Percentiles rank a stretch among this genome's conserved stretches.
Evolutionary conservation across 177 flowering plant species (phyloP).

Genomic region (Telopea speciosissima): DNA sequence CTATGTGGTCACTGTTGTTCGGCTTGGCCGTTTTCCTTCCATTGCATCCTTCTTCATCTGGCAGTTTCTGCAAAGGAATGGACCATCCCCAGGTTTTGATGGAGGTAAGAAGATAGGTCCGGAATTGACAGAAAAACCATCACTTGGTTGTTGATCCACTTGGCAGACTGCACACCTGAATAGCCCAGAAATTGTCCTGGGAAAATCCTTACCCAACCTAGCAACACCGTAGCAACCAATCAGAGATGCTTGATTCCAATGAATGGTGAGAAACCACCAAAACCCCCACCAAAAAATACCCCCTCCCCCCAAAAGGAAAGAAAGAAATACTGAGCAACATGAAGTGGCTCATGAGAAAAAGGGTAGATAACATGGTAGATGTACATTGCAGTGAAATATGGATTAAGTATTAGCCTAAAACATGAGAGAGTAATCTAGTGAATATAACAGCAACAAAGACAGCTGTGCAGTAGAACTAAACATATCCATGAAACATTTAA

Average conservation of each 20-base stretch:
- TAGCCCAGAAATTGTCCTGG: constrained; percentile 42
- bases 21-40: constrained; percentile 76
- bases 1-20: constrained; percentile 31
- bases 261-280: neutral
- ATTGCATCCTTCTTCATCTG: constrained; percentile 80
- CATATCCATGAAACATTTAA: too few relatives aligned
- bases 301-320: neutral
- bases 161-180: constrained; percentile 81
- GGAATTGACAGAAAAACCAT: constrained; percentile 45
- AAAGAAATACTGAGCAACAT: neutral
- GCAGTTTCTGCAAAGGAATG: constrained; percentile 71
- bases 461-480: too few relatives aligned
- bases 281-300: neutral
- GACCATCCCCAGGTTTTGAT: constrained; percentile 83
- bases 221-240: constrained; percentile 19
- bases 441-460: neutral
- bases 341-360: neutral
- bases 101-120: constrained; percentile 52
- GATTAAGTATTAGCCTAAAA: neutral
- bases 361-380: neutral
- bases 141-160: constrained; percentile 54
- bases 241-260: neutral
- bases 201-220: constrained; percentile 69
- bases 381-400: neutral
- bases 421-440: neutral